Conservation (phyloP, 2,329 filamentous ascomycete species). For the Bisporella sp. region DNA sequence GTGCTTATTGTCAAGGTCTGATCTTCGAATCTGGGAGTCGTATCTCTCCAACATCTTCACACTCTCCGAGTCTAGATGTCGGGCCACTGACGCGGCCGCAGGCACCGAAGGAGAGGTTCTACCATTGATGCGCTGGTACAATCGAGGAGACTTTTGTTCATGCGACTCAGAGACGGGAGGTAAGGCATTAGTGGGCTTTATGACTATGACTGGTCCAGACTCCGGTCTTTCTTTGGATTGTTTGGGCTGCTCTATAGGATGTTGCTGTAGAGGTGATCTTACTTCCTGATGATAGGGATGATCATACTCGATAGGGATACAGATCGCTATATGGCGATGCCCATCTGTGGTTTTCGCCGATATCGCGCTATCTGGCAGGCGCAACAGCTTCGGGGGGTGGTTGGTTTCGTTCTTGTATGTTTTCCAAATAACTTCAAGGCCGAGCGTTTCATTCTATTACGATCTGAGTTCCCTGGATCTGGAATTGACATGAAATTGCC, state of each 20-base stretch:
- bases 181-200: slow-evolving; percentile 29
- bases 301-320: slow-evolving; percentile 46
- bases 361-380: slow-evolving; percentile 48
- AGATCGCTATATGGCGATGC: slow-evolving; percentile 53
- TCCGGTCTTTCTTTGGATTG: not conserved
- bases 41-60: slow-evolving; percentile 8
- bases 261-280: not conserved
- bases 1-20: not conserved
- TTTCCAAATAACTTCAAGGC: slow-evolving; percentile 28
- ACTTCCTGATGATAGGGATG: slow-evolving; percentile 28
- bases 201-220: slow-evolving; percentile 19
- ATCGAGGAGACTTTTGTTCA: too few relatives aligned
- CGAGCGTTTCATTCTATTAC: slow-evolving; percentile 28
- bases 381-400: slow-evolving; percentile 19
- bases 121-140: not conserved
- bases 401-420: too few relatives aligned
- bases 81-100: not conserved
- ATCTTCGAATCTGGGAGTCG: slow-evolving; percentile 2
- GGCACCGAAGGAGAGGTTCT: slow-evolving; percentile 1
- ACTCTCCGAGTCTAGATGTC: slow-evolving; percentile 4
- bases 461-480: slow-evolving; percentile 26
- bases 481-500: slow-evolving; percentile 43
- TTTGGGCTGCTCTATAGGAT: not conserved
- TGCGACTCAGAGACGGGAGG: not conserved
- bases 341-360: slow-evolving; percentile 46